Conservation (phyloP, 75 land plant species). For the Pinus taeda region DNA sequence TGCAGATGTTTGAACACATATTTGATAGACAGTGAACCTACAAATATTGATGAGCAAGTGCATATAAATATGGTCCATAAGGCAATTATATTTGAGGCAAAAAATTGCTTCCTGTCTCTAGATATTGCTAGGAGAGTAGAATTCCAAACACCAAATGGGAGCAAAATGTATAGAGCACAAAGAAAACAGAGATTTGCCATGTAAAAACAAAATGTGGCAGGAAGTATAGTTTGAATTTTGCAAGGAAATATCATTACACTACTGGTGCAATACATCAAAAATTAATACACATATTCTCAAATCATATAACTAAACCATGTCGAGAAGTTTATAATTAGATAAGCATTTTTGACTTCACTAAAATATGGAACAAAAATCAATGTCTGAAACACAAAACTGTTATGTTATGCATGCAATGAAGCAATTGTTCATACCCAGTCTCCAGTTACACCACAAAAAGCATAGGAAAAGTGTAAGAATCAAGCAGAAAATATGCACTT, state of each 20-base stretch:
- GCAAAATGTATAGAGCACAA: slow-evolving; percentile 1
- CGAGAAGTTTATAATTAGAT: not conserved
- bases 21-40: not conserved
- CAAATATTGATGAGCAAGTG: not conserved
- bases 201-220: not conserved
- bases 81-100: not conserved
- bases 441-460: not conserved
- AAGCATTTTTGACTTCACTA: too few relatives aligned
- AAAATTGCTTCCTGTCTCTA: not conserved
- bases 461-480: not conserved
- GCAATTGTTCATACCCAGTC: not conserved
- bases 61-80: not conserved
- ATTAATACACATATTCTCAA: not conserved
- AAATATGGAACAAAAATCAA: too few relatives aligned
- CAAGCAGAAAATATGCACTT: slow-evolving; percentile 17
- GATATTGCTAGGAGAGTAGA: not conserved
- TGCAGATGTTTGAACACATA: not conserved
- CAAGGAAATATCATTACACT: not conserved
- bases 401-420: not conserved
- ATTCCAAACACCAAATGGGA: not conserved
- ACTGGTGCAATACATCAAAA: not conserved
- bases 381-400: not conserved
- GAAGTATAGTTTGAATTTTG: not conserved
- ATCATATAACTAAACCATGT: not conserved
- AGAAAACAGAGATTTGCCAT: not conserved